Percentiles rank a stretch among this genome's conserved stretches.
Evolutionary conservation across 2,329 filamentous ascomycete genomes (phyloP).

Genomic region (Trichoderma sp.): DNA sequence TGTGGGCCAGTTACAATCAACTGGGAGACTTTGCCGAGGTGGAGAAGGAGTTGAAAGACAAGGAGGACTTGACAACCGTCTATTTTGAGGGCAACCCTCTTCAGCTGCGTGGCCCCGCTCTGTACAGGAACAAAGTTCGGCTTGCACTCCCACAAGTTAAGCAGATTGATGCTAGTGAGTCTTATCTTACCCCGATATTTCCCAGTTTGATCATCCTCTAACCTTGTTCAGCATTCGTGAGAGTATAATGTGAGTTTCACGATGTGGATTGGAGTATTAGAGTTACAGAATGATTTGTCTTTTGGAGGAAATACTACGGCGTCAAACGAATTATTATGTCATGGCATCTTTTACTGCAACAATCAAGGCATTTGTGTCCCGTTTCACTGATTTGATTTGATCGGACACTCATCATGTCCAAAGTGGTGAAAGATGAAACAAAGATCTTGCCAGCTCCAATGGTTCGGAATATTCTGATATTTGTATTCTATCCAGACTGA

Average conservation of each 20-base stretch:
- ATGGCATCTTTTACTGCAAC: slow-evolving; percentile 2
- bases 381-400: background rate
- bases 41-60: slow-evolving; percentile 73
- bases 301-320: background rate
- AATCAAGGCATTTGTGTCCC: background rate
- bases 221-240: slow-evolving; percentile 21
- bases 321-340: background rate
- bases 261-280: background rate
- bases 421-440: background rate
- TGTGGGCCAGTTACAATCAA: slow-evolving; percentile 93
- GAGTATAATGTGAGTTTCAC: slow-evolving; percentile 8
- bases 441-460: background rate
- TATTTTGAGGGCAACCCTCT: slow-evolving; percentile 96
- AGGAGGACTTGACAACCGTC: slow-evolving; percentile 78
- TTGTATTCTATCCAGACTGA: slow-evolving; percentile 8
- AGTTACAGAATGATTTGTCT: background rate
- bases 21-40: slow-evolving; percentile 78
- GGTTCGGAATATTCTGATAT: background rate
- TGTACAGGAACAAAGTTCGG: slow-evolving; percentile 92
- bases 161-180: slow-evolving; percentile 97
- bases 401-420: background rate
- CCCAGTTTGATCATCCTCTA: background rate
- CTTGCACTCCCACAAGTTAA: slow-evolving; percentile 81
- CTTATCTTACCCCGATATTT: background rate
- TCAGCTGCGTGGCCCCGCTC: slow-evolving; percentile 72